phyloP scores from a whole-genome alignment of 2,329 filamentous ascomycete species.

The Xylaria sp. region DNA sequence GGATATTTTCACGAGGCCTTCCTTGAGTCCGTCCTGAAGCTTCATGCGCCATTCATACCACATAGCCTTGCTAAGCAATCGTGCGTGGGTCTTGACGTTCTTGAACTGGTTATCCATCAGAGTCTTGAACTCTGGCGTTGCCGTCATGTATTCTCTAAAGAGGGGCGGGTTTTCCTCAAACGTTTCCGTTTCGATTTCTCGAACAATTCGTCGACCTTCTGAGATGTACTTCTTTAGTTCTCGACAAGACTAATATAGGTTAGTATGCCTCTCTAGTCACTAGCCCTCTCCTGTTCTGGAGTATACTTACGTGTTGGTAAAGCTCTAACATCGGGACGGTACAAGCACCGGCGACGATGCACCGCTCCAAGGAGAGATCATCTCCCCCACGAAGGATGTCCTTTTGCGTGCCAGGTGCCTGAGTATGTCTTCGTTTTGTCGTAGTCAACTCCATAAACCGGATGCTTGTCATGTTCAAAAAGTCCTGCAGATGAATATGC shows the following conservation, averaged over 20 bases:
- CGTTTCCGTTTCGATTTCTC: conserved; percentile 89
- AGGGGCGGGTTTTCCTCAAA: conserved; percentile 90
- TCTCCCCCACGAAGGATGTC: conserved; percentile 60
- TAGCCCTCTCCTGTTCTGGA: conserved; percentile 12
- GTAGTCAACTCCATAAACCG: conserved; percentile 99
- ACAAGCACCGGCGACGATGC: conserved; percentile 88
- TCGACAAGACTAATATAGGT: conserved; percentile 73
- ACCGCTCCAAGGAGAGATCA: conserved; percentile 74
- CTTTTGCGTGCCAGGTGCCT: conserved; percentile 65
- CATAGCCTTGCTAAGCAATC: conserved; percentile 90
- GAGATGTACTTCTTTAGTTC: conserved; percentile 98
- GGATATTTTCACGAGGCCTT: conserved; percentile 79
- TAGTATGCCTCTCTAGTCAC: conserved; percentile 40
- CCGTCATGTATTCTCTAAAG: conserved; percentile 90
- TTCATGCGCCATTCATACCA: conserved; percentile 99
- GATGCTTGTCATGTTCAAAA: conserved; percentile 94
- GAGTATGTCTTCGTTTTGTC: conserved; percentile 89
- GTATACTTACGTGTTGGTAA: conserved; percentile 80
- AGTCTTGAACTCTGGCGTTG: conserved; percentile 81
- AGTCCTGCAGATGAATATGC: conserved; percentile 86
- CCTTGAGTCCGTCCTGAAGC: conserved; percentile 81
- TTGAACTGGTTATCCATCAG: conserved; percentile 98
- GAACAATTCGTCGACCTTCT: conserved; percentile 88
- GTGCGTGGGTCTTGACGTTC: conserved; percentile 93
- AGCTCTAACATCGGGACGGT: conserved; percentile 93